A percentile compares a stretch with the other conserved stretches of the same genome.
Evolutionary conservation across 1,284 basidiomycete species (phyloP).

Genomic region (Termitomyces sp.): DNA sequence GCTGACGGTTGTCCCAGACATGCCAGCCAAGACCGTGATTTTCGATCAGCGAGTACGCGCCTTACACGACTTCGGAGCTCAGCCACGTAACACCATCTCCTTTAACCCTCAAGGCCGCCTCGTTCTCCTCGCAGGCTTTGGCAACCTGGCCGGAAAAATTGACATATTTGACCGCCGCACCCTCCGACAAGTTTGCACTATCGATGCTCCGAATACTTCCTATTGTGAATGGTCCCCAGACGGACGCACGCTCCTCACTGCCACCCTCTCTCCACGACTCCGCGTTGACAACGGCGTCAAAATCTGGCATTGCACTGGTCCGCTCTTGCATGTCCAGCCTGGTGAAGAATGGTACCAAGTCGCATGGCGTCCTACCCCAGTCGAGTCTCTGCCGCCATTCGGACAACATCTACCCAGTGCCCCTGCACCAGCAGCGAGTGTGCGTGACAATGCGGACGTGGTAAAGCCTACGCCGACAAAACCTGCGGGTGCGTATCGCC

Average conservation of each 20-base stretch:
- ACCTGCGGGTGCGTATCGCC: constrained; percentile 81
- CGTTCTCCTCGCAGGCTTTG: constrained; percentile 89
- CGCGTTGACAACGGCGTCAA: constrained; percentile 97
- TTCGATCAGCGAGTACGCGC: constrained; percentile 90
- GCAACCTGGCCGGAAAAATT: constrained; percentile 91
- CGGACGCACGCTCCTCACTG: constrained; percentile 89
- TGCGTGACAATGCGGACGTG: constrained; percentile 33
- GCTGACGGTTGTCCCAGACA: constrained; percentile 47
- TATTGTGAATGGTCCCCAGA: constrained; percentile 95
- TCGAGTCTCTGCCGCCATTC: constrained; percentile 69
- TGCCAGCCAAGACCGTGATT: constrained; percentile 91
- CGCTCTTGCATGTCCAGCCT: constrained; percentile 74
- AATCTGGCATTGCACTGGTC: constrained; percentile 90
- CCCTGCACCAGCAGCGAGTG: constrained; percentile 59
- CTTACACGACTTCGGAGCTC: constrained; percentile 86
- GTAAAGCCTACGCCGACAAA: constrained; percentile 51
- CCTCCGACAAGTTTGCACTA: constrained; percentile 78
- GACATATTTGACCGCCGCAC: constrained; percentile 89
- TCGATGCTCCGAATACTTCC: constrained; percentile 91
- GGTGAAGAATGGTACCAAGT: constrained; percentile 87
- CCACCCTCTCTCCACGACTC: constrained; percentile 88
- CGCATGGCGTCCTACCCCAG: constrained; percentile 74
- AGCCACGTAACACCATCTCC: constrained; percentile 87
- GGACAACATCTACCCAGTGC: constrained; percentile 69
- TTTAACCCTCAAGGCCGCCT: constrained; percentile 95